Evolutionary conservation across 495 filamentous ascomycete genomes (phyloP), one percentile per base, ranked within the genome.

Genomic region (Clavariopsis aquatica): DNA sequence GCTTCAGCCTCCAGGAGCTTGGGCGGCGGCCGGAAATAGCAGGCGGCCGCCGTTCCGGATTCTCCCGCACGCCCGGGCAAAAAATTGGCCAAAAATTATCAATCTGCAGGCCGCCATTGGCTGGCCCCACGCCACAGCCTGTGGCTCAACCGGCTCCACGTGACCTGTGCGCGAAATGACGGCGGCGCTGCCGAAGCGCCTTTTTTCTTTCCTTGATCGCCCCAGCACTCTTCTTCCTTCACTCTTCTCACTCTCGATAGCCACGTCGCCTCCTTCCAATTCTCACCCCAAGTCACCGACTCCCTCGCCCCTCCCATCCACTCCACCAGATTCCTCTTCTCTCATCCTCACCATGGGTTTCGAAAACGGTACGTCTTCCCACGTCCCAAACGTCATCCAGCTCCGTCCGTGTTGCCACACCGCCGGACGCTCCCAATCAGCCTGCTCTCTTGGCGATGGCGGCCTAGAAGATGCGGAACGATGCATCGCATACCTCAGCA

Each of bases 311-410:
- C 49, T n/a, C 54, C 57, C 19, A 38, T 52, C 49, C 49, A 36
- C 28, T 46, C 19, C 31, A 15, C 20, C 41, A 22, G 43, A 36
- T n/a, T 46, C 55, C 22, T 31, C 55, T 22, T 49, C 41, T 27
- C 23, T 22, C 43, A 27, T 69, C n/a, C n/a, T n/a, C 69, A 69
- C 57, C 69, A 71, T 71, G 69, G 68, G 69, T 62, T 65, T 71
- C 66, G 66, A 71, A 66, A 23, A 45, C 7, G 69, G 69, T 71
- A 66, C 24, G 69, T 66, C 49, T 29, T 27, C 56, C 45, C 17
- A 34, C 31, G 19, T 6, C 31, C 38, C 57, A 55, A 41, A 62
- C 64, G 64, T 62, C 58, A 62, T 62, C 9, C 41, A 60, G 23
- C n/a, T 49, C 64, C 10, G 24, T 27, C 62, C 41, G 9, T 13